Evolutionary conservation across 202 grass and related monocot genomes (phyloP), one percentile per base, ranked within the genome.

Genomic region (Digitaria exilis): DNA sequence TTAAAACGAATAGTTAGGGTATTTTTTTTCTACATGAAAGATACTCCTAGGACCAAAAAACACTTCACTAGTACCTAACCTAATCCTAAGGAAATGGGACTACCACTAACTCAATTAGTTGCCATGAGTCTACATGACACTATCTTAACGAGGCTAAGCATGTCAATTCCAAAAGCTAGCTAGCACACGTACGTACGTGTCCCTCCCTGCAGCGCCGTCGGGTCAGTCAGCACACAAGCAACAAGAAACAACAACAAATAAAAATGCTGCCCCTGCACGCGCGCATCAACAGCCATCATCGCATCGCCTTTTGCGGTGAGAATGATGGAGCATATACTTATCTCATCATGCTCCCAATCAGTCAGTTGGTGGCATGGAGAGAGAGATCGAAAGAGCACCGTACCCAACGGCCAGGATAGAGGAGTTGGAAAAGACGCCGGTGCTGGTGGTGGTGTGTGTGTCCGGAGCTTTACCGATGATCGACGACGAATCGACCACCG

Each of bases 401-500:
- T 58, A 80, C 10, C 19, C 44, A 45, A 42, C 46, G 18, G 71
- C 65, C 1, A 8, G 30, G 17, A 6, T 76, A 56, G 56, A 51
- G 16, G 21, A 32, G 17, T 13, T 2, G 64, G 75, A 84, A 42
- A 58, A 52, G 86, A 88, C 75, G 37, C 29, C 0, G 7, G 42
- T 37, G 74, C 16, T 11, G 19, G 61, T 65, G n/a, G n/a, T n/a
- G n/a, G n/a, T n/a, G n/a, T n/a, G 35, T 41, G 35, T 2, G 0
- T 22, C 0, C 9, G 10, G 16, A 5, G 48, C 22, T 69, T 25
- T 69, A 45, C 24, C 24, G 26, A 30, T 62, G 26, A 30, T 62
- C 25, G 26, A 62, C 16, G 59, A 14, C 14, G 25, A 62, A 77
- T 64, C 60, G 26, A 45, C 72, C 54, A 73, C 72, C 54, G 79